Evolutionary conservation across 169 alveolate species (phyloP).

Genomic region (Amoebophrya sp.): DNA sequence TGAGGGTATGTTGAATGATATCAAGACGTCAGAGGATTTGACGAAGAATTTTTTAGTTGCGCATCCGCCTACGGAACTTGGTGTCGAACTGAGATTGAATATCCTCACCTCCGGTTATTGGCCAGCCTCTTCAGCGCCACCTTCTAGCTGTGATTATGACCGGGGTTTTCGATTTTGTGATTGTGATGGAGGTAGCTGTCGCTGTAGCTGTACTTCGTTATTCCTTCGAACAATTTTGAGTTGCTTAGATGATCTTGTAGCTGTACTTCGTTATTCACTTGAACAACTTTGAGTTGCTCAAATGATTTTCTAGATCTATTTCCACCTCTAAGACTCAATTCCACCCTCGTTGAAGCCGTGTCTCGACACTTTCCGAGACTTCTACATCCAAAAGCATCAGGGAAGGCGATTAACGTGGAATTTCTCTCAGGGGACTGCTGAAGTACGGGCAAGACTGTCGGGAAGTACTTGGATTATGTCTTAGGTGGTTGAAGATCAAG

Average conservation of each 20-base stretch:
- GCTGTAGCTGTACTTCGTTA: too few species aligned
- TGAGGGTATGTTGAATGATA: constrained; percentile 36
- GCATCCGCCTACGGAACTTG: background rate
- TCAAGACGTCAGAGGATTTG: background rate
- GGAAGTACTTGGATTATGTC: too few species aligned
- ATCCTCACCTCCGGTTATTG: constrained; percentile 30
- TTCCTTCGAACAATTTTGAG: too few species aligned
- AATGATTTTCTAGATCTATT: too few species aligned
- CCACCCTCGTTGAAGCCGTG: background rate
- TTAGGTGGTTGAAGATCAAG: too few species aligned
- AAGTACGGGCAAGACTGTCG: constrained; percentile 24
- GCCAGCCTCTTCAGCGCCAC: constrained; percentile 26
- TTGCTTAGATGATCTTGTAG: too few species aligned
- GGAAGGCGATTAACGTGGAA: constrained; percentile 30
- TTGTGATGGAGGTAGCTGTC: too few species aligned
- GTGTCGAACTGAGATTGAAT: background rate
- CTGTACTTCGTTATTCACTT: too few species aligned
- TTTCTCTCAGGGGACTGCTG: constrained; percentile 28
- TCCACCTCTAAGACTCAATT: too few species aligned
- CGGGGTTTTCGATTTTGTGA: too few species aligned
- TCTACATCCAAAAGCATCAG: constrained; percentile 16
- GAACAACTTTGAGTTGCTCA: too few species aligned
- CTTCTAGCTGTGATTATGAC: too few species aligned
- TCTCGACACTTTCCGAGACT: background rate
- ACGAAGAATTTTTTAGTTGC: background rate